phyloP scores from a whole-genome alignment of 208 protist genomes.

The Acanthamoeba lenticulata region DNA sequence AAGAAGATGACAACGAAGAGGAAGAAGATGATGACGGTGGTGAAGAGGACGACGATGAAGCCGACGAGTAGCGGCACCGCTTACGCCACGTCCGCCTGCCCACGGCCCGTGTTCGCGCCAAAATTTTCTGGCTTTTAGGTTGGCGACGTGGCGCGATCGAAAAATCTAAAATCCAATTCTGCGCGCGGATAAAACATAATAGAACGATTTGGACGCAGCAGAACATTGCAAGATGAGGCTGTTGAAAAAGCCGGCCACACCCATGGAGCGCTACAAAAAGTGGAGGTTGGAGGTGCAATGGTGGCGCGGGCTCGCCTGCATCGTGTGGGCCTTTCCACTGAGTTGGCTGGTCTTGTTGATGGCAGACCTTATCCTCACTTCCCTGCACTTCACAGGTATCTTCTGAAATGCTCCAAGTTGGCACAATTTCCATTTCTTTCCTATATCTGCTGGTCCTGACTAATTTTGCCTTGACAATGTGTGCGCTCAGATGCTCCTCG shows the following conservation, averaged over 20 bases:
- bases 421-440: background rate
- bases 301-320: slow-evolving; percentile 21
- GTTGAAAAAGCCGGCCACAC: background rate
- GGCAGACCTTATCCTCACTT: background rate
- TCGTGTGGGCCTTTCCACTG: background rate
- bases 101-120: background rate
- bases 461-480: background rate
- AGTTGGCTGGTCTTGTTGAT: background rate
- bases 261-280: background rate
- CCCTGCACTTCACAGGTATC: background rate
- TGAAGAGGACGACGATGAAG: background rate
- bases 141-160: no score
- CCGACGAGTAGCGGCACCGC: background rate
- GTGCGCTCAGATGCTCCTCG: background rate
- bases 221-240: background rate
- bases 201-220: background rate
- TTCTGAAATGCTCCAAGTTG: no score
- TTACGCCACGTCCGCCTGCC: background rate
- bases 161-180: background rate
- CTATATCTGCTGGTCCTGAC: background rate
- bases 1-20: background rate
- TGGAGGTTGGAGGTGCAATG: slow-evolving; percentile 21
- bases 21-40: background rate
- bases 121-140: background rate
- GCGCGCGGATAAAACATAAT: background rate